Evolutionary conservation across 306 rosid species (phyloP).

Genomic region (Cyclanthera cordifolia): DNA sequence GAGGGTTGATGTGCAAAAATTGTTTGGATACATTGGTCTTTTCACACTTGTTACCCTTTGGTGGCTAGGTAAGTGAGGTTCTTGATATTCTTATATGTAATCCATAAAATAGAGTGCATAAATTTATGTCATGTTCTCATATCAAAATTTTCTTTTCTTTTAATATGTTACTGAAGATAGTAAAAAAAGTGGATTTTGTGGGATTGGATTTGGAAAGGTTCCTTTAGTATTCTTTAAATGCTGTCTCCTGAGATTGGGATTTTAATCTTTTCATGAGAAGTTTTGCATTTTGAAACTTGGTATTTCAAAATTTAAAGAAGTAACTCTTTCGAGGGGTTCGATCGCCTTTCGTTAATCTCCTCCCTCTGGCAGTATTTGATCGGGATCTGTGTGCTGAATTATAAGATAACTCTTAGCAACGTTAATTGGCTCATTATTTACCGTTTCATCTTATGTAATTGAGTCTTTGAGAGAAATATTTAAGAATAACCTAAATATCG

Average conservation of each 20-base stretch:
- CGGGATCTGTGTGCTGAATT: too few relatives aligned
- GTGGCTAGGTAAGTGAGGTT: slow-evolving; percentile 73
- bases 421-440: too few relatives aligned
- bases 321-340: not conserved
- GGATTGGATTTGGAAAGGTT: not conserved
- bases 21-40: slow-evolving; percentile 94
- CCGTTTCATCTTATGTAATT: too few relatives aligned
- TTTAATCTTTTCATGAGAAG: not conserved
- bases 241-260: not conserved
- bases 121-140: slow-evolving; percentile 8
- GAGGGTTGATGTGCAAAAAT: slow-evolving; percentile 77
- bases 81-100: slow-evolving; percentile 10
- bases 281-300: not conserved
- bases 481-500: too few relatives aligned
- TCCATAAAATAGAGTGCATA: not conserved
- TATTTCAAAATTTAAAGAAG: not conserved
- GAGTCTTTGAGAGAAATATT: too few relatives aligned
- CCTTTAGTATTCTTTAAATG: not conserved
- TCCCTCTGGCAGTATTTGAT: too few relatives aligned
- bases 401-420: too few relatives aligned
- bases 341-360: too few relatives aligned
- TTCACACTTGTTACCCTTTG: slow-evolving; percentile 72
- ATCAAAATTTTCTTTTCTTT: not conserved
- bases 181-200: not conserved
- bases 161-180: not conserved